These are phyloP conservation scores for Hortiboletus flavorubellus DNA, from an alignment of 768 basidiomycete genomes.

Conservation along the genomic window DNA sequence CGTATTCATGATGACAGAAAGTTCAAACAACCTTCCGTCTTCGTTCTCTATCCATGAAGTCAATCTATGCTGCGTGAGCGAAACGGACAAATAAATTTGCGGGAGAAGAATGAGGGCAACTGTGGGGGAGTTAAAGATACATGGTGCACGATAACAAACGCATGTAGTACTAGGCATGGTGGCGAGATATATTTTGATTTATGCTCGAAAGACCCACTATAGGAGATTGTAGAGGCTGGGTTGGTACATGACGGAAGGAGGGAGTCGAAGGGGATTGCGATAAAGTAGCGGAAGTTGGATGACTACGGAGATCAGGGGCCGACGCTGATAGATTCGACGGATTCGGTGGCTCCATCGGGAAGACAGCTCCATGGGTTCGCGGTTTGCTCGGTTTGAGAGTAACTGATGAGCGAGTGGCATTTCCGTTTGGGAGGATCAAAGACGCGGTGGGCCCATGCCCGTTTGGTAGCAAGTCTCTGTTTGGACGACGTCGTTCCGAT, in stretches of 20 bases:
- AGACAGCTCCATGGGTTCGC: conserved; percentile 7
- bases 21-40: neutral
- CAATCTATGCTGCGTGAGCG: neutral
- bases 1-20: conserved; percentile 4
- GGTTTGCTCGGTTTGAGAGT: conserved; percentile 20
- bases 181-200: conserved; percentile 17
- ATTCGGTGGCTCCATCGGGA: conserved; percentile 7
- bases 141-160: conserved; percentile 20
- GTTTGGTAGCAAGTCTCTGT: conserved; percentile 10
- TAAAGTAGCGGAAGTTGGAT: conserved; percentile 8
- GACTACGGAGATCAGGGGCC: conserved; percentile 23
- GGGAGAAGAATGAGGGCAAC: neutral
- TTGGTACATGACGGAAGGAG: conserved; percentile 10
- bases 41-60: neutral
- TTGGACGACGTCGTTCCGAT: conserved; percentile 28
- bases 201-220: conserved; percentile 27
- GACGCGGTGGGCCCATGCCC: conserved; percentile 9
- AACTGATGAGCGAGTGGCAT: conserved; percentile 17
- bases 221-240: conserved; percentile 12
- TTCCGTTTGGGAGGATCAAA: conserved; percentile 23
- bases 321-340: conserved; percentile 22
- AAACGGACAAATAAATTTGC: conserved; percentile 2
- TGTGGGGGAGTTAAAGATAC: conserved; percentile 21
- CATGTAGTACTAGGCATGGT: conserved; percentile 12
- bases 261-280: conserved; percentile 10